A percentile compares a stretch with the other conserved stretches of the same genome.
Conservation (phyloP, 148 eudicot genomes). For the Fagopyrum esculentum region DNA sequence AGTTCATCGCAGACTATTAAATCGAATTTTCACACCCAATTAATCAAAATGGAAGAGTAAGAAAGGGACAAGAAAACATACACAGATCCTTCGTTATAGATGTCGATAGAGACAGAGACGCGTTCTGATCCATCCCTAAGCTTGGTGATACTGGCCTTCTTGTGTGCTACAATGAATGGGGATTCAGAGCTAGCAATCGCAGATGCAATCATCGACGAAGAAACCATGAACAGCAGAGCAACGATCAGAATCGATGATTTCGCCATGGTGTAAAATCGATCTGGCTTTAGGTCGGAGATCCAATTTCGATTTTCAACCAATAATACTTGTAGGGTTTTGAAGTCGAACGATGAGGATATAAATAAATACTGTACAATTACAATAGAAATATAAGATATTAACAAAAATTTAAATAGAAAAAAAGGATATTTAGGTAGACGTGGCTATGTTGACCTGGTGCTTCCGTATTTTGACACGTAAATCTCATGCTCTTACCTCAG, state of each 20-base stretch:
- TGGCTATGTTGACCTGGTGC: constrained; percentile 2
- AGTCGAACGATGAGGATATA: neutral
- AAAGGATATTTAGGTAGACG: neutral
- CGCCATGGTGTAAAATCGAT: neutral
- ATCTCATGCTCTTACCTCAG: neutral
- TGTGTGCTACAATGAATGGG: constrained; percentile 84
- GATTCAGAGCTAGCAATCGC: constrained; percentile 39
- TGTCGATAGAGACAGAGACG: constrained; percentile 67
- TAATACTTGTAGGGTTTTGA: neutral
- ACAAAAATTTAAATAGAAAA: neutral
- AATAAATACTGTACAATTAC: neutral
- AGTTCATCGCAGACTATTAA: neutral
- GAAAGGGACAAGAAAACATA: constrained; percentile 20
- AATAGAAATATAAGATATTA: neutral
- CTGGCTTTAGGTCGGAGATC: neutral
- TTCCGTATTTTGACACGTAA: neutral
- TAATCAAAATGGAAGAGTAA: constrained; percentile 9
- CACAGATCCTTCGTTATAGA: constrained; percentile 88
- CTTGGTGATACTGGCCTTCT: constrained; percentile 65
- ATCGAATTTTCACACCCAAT: neutral
- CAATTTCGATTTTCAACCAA: neutral
- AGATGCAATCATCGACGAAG: constrained; percentile 12
- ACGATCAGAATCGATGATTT: constrained; percentile 5
- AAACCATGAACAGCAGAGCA: constrained; percentile 14
- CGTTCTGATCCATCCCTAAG: constrained; percentile 79